Base-by-base conservation (phyloP, 2,329 filamentous ascomycete species). In the Diplocarpon rosae region DNA sequence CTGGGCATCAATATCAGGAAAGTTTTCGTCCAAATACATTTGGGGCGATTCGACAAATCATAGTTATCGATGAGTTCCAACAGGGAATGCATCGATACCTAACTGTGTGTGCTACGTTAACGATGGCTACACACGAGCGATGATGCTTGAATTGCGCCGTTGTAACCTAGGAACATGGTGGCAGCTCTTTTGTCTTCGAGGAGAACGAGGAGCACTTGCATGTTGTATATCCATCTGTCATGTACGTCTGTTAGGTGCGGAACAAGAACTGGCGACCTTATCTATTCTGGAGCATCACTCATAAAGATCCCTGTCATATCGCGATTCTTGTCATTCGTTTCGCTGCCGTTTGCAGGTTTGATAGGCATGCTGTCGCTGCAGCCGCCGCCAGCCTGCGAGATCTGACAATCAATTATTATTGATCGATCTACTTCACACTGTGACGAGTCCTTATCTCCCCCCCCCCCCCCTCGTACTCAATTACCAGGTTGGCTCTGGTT, bases 221-320 rank as follows among this genome's bases (percentile, higher is more conserved):
- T 31, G 28, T 43, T 47, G 41, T 44, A 47, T 32, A 33, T 16
- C 17, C 20, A 24, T 24, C 17, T 27, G 42, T 48, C 39, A 45
- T 44, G 38, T 48, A 48, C 20, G 4, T 24, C 20, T 24, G 20
- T 24, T 24, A 48, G 35, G 32, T 34, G 20, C 35, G 35, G 36
- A 35, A 47, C 45, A 47, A 30, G 28, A n/a, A 16, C 4, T 35
- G n/a, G 9, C 28, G 29, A 39, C 42, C 42, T 39, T 45, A 48
- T 48, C 42, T 33, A 37, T 37, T 34, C 28, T 13, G 33, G 41
- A 40, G 41, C 33, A 16, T 27, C 37, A n/a, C 32, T 6, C 12
- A 16, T 17, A n/a, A n/a, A n/a, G n/a, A 14, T 32, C 30, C 30
- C 30, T 32, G 30, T 10, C 30, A 10, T 12, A 32, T 14, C 11